phyloP scores from a whole-genome alignment of 805 yeast genomes.

The Ogataea trehalophila region DNA sequence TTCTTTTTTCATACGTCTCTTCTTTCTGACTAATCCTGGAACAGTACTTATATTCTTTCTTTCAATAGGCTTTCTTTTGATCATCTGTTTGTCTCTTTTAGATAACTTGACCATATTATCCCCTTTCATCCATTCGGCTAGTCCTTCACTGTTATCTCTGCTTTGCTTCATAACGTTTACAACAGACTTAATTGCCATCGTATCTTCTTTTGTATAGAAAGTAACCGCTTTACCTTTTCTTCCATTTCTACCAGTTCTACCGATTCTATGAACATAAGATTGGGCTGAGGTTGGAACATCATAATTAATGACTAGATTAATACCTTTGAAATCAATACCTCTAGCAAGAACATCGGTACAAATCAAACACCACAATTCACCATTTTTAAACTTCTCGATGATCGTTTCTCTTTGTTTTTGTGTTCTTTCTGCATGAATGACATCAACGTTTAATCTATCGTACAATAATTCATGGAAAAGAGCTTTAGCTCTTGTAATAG shows the following conservation, averaged over 20 bases:
- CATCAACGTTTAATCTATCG: slow-evolving; percentile 90
- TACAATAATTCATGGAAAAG: slow-evolving; percentile 87
- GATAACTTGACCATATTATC: slow-evolving; percentile 56
- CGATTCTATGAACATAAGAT: slow-evolving; percentile 95
- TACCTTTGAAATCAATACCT: slow-evolving; percentile 97
- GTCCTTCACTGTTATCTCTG: slow-evolving; percentile 52
- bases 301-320: slow-evolving; percentile 88
- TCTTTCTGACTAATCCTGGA: slow-evolving; percentile 60
- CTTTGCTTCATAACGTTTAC: slow-evolving; percentile 95
- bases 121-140: slow-evolving; percentile 74
- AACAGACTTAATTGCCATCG: slow-evolving; percentile 68
- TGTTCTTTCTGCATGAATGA: slow-evolving; percentile 91
- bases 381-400: slow-evolving; percentile 78
- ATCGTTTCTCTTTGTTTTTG: slow-evolving; percentile 81
- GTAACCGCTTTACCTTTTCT: slow-evolving; percentile 84
- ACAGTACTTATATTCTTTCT: slow-evolving; percentile 82
- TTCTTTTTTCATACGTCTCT: slow-evolving; percentile 56
- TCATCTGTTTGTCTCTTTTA: slow-evolving; percentile 54
- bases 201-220: slow-evolving; percentile 87
- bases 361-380: slow-evolving; percentile 93
- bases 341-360: slow-evolving; percentile 95
- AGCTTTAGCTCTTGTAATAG: slow-evolving; percentile 91
- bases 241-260: slow-evolving; percentile 98
- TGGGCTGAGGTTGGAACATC: slow-evolving; percentile 95
- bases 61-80: slow-evolving; percentile 54